These are phyloP conservation scores for Oenanthe sinensis DNA, from an alignment of 129 eudicot genomes.

Conservation along the genomic window DNA sequence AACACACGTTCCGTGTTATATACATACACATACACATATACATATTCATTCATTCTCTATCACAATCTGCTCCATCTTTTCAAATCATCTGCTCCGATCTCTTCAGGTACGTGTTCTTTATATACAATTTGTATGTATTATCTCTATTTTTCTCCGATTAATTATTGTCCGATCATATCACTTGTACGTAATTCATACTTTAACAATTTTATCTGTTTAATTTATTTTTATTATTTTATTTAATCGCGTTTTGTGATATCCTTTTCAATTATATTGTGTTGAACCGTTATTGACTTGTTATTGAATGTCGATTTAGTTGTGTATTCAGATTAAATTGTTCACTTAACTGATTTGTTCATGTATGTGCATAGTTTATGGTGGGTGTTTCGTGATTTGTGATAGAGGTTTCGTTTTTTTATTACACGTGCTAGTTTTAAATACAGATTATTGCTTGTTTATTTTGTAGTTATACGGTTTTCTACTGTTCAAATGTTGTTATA, in stretches of 20 bases:
- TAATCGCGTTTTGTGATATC: no score
- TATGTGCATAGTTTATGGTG: no score
- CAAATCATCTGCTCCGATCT: background rate
- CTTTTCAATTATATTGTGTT: background rate
- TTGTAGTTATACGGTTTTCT: no score
- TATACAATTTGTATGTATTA: background rate
- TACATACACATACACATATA: background rate
- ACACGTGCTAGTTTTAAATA: no score
- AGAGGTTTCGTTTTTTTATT: background rate
- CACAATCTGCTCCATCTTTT: background rate
- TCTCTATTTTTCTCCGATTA: background rate
- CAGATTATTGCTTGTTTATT: no score
- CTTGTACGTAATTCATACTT: background rate
- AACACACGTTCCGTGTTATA: background rate
- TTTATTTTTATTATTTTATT: background rate
- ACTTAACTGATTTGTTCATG: background rate
- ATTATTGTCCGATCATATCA: background rate
- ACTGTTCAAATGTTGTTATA: no score
- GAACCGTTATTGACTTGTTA: background rate
- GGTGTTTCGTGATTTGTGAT: background rate
- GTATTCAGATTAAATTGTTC: background rate
- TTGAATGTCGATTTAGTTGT: no score
- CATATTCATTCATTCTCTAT: background rate
- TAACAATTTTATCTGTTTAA: background rate
- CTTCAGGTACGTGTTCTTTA: background rate